Evolutionary conservation across 306 rosid genomes (phyloP).

Genomic region (Comarum palustre): DNA sequence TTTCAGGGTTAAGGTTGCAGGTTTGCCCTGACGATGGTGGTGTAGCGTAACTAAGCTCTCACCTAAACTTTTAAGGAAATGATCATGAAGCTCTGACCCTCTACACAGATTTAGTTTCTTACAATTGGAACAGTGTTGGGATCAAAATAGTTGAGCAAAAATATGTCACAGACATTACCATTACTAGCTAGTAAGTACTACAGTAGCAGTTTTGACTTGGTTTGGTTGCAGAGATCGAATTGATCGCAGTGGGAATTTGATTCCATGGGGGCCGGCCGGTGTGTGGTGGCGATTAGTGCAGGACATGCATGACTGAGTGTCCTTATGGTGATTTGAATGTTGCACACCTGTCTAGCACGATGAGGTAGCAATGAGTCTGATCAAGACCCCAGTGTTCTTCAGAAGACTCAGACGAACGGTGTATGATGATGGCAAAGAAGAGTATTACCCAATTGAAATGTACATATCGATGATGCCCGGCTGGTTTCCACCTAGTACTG

Average conservation of each 20-base stretch:
- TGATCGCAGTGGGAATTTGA: not conserved
- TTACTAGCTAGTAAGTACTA: not conserved
- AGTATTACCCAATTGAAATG: not conserved
- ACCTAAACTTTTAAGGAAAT: too few relatives aligned
- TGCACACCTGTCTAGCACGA: slow-evolving; percentile 6
- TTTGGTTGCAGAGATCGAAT: not conserved
- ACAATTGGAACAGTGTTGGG: not conserved
- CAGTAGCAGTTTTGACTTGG: slow-evolving; percentile 4
- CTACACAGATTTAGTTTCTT: not conserved
- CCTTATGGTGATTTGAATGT: not conserved
- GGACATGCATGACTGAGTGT: not conserved
- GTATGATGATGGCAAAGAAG: slow-evolving; percentile 24
- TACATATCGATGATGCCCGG: not conserved
- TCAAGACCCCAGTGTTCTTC: not conserved
- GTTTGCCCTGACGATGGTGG: too few relatives aligned
- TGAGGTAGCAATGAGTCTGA: slow-evolving; percentile 7
- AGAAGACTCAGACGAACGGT: not conserved
- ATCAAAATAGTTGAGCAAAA: not conserved
- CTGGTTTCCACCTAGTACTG: slow-evolving; percentile 16
- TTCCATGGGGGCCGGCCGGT: not conserved
- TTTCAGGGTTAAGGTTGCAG: too few relatives aligned
- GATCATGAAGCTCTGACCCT: too few relatives aligned
- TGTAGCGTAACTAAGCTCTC: too few relatives aligned
- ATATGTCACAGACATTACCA: not conserved
- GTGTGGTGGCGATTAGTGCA: not conserved